These are phyloP conservation scores for Aspergillus hiratsukae DNA, from an alignment of 2,329 filamentous ascomycete species.

Conservation along the genomic window DNA sequence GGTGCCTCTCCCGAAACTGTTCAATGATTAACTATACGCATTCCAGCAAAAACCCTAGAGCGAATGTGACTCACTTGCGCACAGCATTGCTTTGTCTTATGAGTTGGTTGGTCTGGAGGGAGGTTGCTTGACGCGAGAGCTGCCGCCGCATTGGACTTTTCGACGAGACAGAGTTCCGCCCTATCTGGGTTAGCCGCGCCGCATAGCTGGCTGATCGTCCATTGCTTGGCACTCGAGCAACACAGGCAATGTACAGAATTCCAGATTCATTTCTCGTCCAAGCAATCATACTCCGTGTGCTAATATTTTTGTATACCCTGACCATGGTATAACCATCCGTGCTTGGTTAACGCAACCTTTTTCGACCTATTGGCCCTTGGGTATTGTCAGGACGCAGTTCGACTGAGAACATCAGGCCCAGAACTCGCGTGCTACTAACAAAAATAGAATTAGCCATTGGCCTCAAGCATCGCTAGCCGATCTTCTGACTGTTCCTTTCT, in stretches of 20 bases:
- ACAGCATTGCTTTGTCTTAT: conserved; percentile 49
- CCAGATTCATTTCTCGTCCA: background rate
- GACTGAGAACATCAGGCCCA: background rate
- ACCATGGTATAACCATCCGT: background rate
- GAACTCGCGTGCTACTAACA: background rate
- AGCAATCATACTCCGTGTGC: background rate
- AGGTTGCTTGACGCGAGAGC: conserved; percentile 26
- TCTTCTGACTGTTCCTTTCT: background rate
- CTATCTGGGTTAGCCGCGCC: conserved; percentile 30
- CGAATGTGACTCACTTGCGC: conserved; percentile 54
- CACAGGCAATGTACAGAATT: background rate
- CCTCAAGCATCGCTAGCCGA: background rate
- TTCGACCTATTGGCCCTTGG: background rate
- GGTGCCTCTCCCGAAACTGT: conserved; percentile 94
- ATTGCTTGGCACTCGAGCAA: conserved; percentile 15
- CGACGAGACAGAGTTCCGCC: conserved; percentile 20
- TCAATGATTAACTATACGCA: conserved; percentile 17
- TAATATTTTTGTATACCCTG: background rate
- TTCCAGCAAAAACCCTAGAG: conserved; percentile 9
- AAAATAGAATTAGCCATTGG: background rate
- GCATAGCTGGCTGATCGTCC: conserved; percentile 12
- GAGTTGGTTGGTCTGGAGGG: conserved; percentile 19
- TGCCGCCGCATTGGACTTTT: conserved; percentile 36
- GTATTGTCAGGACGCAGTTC: background rate
- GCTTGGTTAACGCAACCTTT: background rate